Conservation (phyloP, 2,329 filamentous ascomycete species). For the Neocucurbitaria cava region DNA sequence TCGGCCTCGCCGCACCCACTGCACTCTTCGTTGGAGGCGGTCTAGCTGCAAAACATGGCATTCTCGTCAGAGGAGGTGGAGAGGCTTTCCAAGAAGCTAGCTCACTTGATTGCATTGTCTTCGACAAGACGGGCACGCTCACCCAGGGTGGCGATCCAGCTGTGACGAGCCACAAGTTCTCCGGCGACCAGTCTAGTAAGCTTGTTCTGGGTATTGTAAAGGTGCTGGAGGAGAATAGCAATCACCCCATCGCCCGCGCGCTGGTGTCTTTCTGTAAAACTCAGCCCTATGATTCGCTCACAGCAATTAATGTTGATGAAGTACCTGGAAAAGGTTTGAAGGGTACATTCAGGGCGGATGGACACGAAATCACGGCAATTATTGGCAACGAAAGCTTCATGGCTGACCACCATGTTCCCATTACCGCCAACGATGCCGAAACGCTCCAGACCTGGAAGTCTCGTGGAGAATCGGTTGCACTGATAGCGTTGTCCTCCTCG, state of each 20-base stretch:
- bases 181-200: conserved; percentile 37
- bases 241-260: conserved; percentile 76
- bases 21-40: conserved; percentile 83
- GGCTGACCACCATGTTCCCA: conserved; percentile 45
- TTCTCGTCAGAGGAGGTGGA: conserved; percentile 82
- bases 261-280: conserved; percentile 68
- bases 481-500: conserved; percentile 40
- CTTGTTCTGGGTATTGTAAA: conserved; percentile 63
- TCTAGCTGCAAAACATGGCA: conserved; percentile 78
- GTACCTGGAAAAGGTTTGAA: conserved; percentile 75
- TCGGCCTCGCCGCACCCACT: conserved; percentile 84
- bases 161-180: conserved; percentile 64
- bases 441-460: conserved; percentile 50
- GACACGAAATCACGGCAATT: conserved; percentile 54
- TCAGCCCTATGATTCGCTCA: conserved; percentile 17
- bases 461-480: conserved; percentile 51
- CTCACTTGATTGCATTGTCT: conserved; percentile 77
- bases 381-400: conserved; percentile 79
- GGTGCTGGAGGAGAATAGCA: conserved; percentile 73
- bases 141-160: conserved; percentile 75
- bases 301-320: conserved; percentile 62
- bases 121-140: conserved; percentile 88
- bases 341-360: conserved; percentile 57
- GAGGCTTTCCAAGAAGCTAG: conserved; percentile 88
- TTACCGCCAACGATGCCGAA: conserved; percentile 26